Evolutionary conservation across 345 rosid genomes (phyloP).

Genomic region (Stellera chamaejasme): DNA sequence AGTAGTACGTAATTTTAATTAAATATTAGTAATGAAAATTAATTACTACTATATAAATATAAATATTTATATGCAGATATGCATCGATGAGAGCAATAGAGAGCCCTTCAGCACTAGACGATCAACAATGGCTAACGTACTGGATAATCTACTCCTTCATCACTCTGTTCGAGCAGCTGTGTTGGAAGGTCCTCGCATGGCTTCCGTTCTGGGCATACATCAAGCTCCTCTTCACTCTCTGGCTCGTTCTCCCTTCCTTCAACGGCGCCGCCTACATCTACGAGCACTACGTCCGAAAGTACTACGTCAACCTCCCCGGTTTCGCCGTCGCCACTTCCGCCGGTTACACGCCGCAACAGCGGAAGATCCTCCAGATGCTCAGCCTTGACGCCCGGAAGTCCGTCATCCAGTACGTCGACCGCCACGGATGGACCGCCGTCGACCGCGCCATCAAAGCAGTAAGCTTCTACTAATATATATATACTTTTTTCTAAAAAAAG

Average conservation of each 20-base stretch:
- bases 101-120: conserved; percentile 73
- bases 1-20: neutral
- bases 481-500: too few species aligned
- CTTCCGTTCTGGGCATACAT: conserved; percentile 84
- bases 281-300: conserved; percentile 48
- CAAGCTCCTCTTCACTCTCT: conserved; percentile 64
- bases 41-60: neutral
- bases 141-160: conserved; percentile 88
- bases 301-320: conserved; percentile 51
- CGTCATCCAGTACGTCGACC: conserved; percentile 52
- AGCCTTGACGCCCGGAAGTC: conserved; percentile 80
- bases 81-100: conserved; percentile 89
- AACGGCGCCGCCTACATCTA: conserved; percentile 87
- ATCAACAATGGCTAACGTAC: conserved; percentile 95
- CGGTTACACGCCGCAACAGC: conserved; percentile 45
- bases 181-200: conserved; percentile 65
- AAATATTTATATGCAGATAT: conserved; percentile 32
- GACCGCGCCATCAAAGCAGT: conserved; percentile 75
- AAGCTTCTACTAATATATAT: conserved; percentile 6
- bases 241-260: conserved; percentile 84
- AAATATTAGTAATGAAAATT: neutral
- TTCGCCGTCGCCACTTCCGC: conserved; percentile 14
- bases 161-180: conserved; percentile 69
- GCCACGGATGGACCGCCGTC: conserved; percentile 73
- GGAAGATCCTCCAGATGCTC: conserved; percentile 79